Base-by-base conservation (phyloP, 2,329 filamentous ascomycete genomes). In the Torrubiella hemipterigena region DNA sequence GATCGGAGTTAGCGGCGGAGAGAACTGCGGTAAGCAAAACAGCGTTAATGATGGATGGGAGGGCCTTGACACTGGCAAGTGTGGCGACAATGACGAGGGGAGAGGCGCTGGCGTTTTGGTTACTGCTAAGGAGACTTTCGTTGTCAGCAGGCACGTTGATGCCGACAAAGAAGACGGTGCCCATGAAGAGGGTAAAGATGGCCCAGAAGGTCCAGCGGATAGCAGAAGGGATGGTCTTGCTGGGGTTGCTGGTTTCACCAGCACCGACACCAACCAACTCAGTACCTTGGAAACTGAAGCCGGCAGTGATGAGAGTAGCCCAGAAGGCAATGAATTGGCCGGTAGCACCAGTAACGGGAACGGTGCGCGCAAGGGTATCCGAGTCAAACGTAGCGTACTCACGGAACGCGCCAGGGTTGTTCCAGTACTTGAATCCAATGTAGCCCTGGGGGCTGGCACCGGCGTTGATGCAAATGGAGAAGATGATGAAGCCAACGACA, bases 251-350 rank as follows among this genome's bases (percentile, higher is more conserved):
- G 7, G 78, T 79, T 58, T 89, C 82, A 37, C 80, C 81, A 5
- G 81, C 81, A n/a, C 77, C 79, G 29, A 89, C 73, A 38, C 76
- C 81, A 7, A 85, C 80, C 12, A 85, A 67, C 55, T 87, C 82
- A 3, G 79, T 73, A 25, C 81, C 81, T 51, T 80, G 76, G 54
- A 72, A 82, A 14, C 70, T 70, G 50, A 82, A 80, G n/a, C 69
- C 73, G 15, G 77, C 77, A 31, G 73, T 74, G 40, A 81, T 69
- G 24, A 82, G 58, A 12, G 77, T 73, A 19, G 72, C 65, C 73
- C 76, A 81, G 58, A 81, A 81, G 9, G 72, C 75, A 31, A 80
- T 67, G 38, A 81, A 80, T 49, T 73, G 73, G 27, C 72, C 75
- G 3, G 63, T 59, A 15, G 61, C 45, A 17, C 68, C 72, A 0